A percentile compares a stretch with the other conserved stretches of the same genome.
phyloP scores from a whole-genome alignment of 176 grass and related monocot genomes.

The Oryza glaberrima region DNA sequence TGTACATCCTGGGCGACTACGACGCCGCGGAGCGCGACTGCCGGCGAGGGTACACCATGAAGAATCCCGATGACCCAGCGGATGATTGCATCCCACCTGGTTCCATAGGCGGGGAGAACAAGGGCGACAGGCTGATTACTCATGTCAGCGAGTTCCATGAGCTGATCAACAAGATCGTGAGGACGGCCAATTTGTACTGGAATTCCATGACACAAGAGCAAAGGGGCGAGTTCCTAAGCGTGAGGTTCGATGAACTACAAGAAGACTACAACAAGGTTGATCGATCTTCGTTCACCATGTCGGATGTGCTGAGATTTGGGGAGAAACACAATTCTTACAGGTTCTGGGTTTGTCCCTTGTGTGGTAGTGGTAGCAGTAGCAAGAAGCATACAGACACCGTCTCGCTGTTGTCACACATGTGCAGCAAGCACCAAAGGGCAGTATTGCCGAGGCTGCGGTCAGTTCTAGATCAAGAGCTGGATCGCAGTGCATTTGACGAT shows the following conservation, averaged over 20 bases:
- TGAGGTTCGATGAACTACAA: constrained; percentile 9
- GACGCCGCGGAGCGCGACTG: constrained; percentile 34
- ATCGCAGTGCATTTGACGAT: background rate
- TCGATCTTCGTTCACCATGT: background rate
- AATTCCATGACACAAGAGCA: constrained; percentile 27
- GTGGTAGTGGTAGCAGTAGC: constrained; percentile 9
- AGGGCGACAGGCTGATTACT: background rate
- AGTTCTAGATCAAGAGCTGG: constrained; percentile 22
- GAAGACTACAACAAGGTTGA: constrained; percentile 32
- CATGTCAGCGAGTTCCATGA: constrained; percentile 22
- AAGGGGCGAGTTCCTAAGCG: constrained; percentile 2
- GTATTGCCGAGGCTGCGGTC: constrained; percentile 37
- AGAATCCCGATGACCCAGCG: constrained; percentile 26
- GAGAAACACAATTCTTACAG: constrained; percentile 27
- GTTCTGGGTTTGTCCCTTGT: constrained; percentile 45
- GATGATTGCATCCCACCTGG: constrained; percentile 28
- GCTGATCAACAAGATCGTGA: constrained; percentile 6
- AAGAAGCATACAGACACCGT: constrained; percentile 20
- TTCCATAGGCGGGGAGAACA: constrained; percentile 29
- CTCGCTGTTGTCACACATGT: constrained; percentile 40
- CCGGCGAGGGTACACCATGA: constrained; percentile 16
- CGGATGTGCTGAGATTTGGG: constrained; percentile 8
- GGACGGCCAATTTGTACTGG: constrained; percentile 30
- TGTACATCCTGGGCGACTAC: constrained; percentile 40
- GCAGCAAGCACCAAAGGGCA: constrained; percentile 34